Conservation (phyloP, 1,284 basidiomycete species). For the Rugosomyces carneus region DNA sequence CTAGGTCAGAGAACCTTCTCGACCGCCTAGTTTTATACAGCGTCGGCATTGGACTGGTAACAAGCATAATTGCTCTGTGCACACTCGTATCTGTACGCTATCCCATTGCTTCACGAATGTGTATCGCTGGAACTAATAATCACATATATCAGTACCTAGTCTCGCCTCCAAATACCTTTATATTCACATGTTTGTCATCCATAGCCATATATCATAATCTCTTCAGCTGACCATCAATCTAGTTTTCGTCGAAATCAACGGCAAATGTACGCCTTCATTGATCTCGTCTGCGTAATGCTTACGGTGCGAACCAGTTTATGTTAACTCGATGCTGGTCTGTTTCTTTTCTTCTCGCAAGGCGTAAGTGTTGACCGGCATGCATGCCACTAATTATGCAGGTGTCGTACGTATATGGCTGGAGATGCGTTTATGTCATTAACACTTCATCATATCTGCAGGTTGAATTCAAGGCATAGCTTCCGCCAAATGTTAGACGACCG, state of each 20-base stretch:
- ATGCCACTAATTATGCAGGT: neutral
- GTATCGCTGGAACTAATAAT: neutral
- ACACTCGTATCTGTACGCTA: slow-evolving; percentile 3
- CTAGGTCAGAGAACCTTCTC: slow-evolving; percentile 6
- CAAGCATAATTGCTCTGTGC: slow-evolving; percentile 1
- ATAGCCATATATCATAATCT: neutral
- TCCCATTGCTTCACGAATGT: no score
- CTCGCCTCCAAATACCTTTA: neutral
- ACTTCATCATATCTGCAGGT: neutral
- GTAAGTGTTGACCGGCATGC: neutral
- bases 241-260: slow-evolving; percentile 8
- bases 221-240: neutral
- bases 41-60: slow-evolving; percentile 5
- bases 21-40: slow-evolving; percentile 6
- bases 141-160: slow-evolving; percentile 1
- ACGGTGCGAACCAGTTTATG: slow-evolving; percentile 3
- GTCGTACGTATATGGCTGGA: neutral
- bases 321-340: slow-evolving; percentile 7
- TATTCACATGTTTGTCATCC: slow-evolving; percentile 2
- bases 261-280: slow-evolving; percentile 3
- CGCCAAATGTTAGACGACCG: neutral
- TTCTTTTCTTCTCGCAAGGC: neutral
- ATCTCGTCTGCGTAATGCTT: neutral
- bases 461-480: slow-evolving; percentile 4
- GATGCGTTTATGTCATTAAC: neutral